Percentiles rank a stretch among this genome's conserved stretches.
These are phyloP conservation scores for Leccinum ochraceum DNA, from an alignment of 768 basidiomycete genomes.

Conservation along the genomic window DNA sequence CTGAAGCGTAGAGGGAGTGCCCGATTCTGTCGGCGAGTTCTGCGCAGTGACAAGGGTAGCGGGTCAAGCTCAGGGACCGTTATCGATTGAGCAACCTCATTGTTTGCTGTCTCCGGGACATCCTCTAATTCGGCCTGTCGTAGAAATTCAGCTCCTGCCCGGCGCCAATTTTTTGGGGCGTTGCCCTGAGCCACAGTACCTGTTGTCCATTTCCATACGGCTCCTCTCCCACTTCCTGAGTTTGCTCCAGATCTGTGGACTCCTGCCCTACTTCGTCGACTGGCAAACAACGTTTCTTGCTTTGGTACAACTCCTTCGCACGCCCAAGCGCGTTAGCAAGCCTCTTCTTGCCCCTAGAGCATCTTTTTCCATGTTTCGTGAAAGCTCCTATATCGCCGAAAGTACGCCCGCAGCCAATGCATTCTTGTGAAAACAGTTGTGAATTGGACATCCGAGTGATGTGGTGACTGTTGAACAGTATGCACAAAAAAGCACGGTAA, in stretches of 20 bases:
- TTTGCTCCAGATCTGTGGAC: not conserved
- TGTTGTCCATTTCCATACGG: not conserved
- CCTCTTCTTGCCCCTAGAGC: conserved; percentile 1
- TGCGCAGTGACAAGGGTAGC: not conserved
- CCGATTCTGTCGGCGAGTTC: not conserved
- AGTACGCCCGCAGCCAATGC: not conserved
- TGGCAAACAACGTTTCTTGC: not conserved
- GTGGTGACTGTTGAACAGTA: too few species aligned
- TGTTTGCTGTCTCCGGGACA: too few species aligned
- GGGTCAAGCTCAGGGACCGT: too few species aligned
- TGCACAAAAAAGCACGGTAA: too few species aligned
- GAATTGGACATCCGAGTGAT: too few species aligned
- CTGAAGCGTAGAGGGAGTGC: not conserved
- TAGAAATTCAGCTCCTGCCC: not conserved
- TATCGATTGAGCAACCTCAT: too few species aligned
- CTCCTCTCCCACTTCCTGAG: not conserved
- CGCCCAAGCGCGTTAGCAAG: not conserved
- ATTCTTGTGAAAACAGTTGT: not conserved
- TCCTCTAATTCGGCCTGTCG: not conserved
- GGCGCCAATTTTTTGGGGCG: not conserved
- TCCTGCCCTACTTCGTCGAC: not conserved
- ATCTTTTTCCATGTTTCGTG: not conserved
- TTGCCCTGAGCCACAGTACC: not conserved
- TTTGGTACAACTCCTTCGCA: not conserved
- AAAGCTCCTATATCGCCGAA: conserved; percentile 1